Evolutionary conservation across 768 basidiomycete species (phyloP), one percentile per base, ranked within the genome.

Genomic region (Pilatotrama ljubarskyi): DNA sequence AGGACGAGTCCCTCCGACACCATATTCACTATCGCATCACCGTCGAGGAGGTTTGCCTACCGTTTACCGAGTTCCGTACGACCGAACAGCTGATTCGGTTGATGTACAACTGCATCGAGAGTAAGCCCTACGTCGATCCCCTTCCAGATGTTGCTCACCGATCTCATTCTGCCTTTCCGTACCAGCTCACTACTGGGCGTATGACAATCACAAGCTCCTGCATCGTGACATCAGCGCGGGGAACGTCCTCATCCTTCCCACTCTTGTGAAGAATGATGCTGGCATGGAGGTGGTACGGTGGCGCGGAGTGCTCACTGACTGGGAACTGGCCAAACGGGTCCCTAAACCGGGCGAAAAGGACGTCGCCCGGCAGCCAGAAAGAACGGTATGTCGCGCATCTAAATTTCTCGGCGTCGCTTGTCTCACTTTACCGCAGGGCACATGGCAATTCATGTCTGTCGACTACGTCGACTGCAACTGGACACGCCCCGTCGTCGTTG

Each of bases 1-100:
- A 56, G 9, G 55, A 64, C 29, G 55, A 60, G 4, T 60, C 50
- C 40, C 42, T 51, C 1, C 55, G 54, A 10, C 32, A 38, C 0
- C n/a, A n/a, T n/a, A n/a, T n/a, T n/a, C n/a, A n/a, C n/a, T n/a
- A n/a, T n/a, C n/a, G n/a, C n/a, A n/a, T n/a, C n/a, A n/a, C n/a
- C n/a, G n/a, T n/a, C n/a, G n/a, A n/a, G n/a, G n/a, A n/a, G n/a
- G n/a, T n/a, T n/a, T n/a, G n/a, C n/a, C n/a, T n/a, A n/a, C n/a
- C n/a, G n/a, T n/a, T n/a, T n/a, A n/a, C n/a, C n/a, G 36, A 36
- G 5, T 60, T 50, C 15, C 14, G 14, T 6, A 26, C 10, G 6
- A n/a, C 20, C 6, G 2, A 22, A 38, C 44, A 49, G 29, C 38
- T 54, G n/a, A 18, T 49, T 18, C 6, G 11, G 2, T 14, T 54